phyloP scores from a whole-genome alignment of 2,329 filamentous ascomycete species.

The Grosmannia serpens region DNA sequence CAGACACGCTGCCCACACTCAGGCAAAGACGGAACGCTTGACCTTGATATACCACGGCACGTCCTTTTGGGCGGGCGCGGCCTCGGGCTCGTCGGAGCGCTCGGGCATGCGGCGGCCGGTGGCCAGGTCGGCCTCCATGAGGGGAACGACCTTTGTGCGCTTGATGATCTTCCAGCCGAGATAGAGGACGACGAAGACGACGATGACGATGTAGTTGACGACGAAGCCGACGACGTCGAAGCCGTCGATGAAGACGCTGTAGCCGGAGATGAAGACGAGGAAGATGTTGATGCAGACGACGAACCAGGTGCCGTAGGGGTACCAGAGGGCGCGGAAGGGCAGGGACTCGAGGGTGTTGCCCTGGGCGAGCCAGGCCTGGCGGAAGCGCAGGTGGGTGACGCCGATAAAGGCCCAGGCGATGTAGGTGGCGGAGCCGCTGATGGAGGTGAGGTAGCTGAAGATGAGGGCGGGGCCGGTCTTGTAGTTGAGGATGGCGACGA shows the following conservation, averaged over 20 bases:
- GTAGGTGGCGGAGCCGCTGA: slow-evolving; percentile 56
- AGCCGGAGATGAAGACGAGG: slow-evolving; percentile 56
- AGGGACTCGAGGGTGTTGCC: slow-evolving; percentile 44
- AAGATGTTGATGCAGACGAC: slow-evolving; percentile 53
- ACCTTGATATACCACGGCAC: neutral
- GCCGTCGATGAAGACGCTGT: slow-evolving; percentile 49
- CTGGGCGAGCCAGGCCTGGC: slow-evolving; percentile 43
- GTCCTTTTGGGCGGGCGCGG: neutral
- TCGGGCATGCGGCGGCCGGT: slow-evolving; percentile 32
- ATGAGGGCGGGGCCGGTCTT: slow-evolving; percentile 35
- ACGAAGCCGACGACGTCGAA: slow-evolving; percentile 53
- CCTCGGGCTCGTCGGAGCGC: slow-evolving; percentile 12
- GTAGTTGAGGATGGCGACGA: slow-evolving; percentile 34
- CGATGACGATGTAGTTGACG: slow-evolving; percentile 50
- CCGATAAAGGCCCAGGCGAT: slow-evolving; percentile 59
- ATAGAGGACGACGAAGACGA: slow-evolving; percentile 49
- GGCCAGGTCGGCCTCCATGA: slow-evolving; percentile 40
- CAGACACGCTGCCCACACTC: too few relatives aligned
- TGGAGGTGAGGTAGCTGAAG: slow-evolving; percentile 63
- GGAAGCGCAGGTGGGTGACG: slow-evolving; percentile 52
- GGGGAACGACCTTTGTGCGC: slow-evolving; percentile 35
- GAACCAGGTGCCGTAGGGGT: slow-evolving; percentile 54
- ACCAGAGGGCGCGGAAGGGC: slow-evolving; percentile 50
- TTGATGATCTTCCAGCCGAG: slow-evolving; percentile 44
- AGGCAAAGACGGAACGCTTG: neutral